Evolutionary conservation across 331 rosid species (phyloP), one percentile per base, ranked within the genome.

Genomic region (Erythrophleum ivorense): DNA sequence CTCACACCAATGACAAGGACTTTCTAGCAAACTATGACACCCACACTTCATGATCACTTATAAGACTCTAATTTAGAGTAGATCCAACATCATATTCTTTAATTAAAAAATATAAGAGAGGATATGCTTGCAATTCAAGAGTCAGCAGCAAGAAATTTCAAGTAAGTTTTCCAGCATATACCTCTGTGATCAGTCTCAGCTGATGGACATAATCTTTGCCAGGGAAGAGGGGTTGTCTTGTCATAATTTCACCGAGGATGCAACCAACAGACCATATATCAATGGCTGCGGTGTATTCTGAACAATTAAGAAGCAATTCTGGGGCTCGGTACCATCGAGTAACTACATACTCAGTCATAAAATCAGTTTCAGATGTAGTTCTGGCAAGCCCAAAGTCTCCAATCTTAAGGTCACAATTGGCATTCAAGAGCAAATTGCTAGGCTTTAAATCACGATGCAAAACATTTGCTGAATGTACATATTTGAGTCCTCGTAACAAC

Each of bases 211-310:
- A 93, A 84, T 95, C 98, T 86, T 46, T 93, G 79, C 98, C 98
- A 3, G 98, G 98, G 80, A 95, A 95, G 68, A 95, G 89, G 71
- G 98, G 97, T 34, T 87, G 83, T 60, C 98, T 90, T 65, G 92
- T 91, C 92, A 90, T 75, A 75, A 90, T 95, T 89, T 95, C 98
- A 54, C 97, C 98, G 7, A 95, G 94, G 87, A 95, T 95, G 83
- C 98, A 95, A 79, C 98, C 98, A 57, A 95, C 98, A 19, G 98
- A 95, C 98, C 98, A 95, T 78, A 95, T 95, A 88, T 95, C 98
- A 60, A 95, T 95, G 74, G 98, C 98, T 29, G 96, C 98, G 29
- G 98, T 93, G 84, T 93, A 95, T 78, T 93, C 98, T 0, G 98
- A 93, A 81, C 98, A 95, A 85, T 95, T 95, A 78, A 95, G 98